A percentile compares a stretch with the other conserved stretches of the same genome.
These are phyloP conservation scores for Paraphoma chrysanthemicola DNA, from an alignment of 2,329 filamentous ascomycete genomes.

Conservation along the genomic window DNA sequence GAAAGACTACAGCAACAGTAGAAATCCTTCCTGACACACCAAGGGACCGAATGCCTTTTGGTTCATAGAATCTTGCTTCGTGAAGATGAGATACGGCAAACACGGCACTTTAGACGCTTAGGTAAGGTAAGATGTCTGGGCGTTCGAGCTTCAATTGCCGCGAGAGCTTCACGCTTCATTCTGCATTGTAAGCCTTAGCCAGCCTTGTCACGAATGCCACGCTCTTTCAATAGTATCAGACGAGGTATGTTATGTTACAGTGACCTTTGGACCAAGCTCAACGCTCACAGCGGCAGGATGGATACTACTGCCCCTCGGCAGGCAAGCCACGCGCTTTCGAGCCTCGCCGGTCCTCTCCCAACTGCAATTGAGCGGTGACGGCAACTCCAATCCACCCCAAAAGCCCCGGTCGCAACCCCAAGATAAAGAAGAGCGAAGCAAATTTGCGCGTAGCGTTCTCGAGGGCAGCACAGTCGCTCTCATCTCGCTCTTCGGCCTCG, in stretches of 20 bases:
- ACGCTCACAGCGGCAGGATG: constrained; percentile 30
- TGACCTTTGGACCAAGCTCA: no score
- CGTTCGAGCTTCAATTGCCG: constrained; percentile 11
- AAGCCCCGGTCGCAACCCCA: neutral
- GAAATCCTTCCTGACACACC: neutral
- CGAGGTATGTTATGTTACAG: constrained; percentile 19
- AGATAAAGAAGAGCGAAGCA: constrained; percentile 30
- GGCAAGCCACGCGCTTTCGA: constrained; percentile 22
- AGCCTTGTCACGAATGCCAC: constrained; percentile 31
- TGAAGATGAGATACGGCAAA: constrained; percentile 12
- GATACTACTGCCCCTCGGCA: constrained; percentile 36
- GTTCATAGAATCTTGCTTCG: neutral
- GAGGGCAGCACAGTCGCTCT: constrained; percentile 45
- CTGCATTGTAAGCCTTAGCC: neutral
- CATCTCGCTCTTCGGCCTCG: constrained; percentile 42
- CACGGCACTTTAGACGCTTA: constrained; percentile 24
- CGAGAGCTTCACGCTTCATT: neutral
- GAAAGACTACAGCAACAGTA: no score
- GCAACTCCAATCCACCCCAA: neutral
- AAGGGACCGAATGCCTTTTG: neutral
- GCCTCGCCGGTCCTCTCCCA: constrained; percentile 18
- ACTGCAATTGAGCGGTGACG: constrained; percentile 7
- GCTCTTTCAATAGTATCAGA: constrained; percentile 21
- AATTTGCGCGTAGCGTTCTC: constrained; percentile 40
- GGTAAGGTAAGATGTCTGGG: constrained; percentile 17